Conservation (phyloP, 2,329 filamentous ascomycete species). For the Fonsecaea erecta region DNA sequence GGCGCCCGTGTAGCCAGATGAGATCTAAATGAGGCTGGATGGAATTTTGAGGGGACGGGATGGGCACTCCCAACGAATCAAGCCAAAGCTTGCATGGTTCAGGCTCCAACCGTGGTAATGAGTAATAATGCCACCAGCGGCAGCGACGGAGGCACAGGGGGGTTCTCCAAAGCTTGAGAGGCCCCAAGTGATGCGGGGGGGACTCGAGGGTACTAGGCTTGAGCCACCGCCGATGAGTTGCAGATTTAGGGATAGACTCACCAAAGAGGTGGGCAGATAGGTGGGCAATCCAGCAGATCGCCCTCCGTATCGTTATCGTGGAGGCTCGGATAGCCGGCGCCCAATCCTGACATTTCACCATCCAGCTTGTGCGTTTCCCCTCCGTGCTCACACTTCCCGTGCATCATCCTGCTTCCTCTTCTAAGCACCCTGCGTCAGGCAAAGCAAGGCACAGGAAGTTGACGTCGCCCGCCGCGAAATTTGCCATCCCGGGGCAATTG, state of each 20-base stretch:
- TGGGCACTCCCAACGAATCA: background rate
- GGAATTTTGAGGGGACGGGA: background rate
- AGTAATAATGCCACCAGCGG: background rate
- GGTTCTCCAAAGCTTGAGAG: background rate
- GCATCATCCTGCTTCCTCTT: slow-evolving; percentile 9
- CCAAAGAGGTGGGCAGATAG: background rate
- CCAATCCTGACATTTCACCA: slow-evolving; percentile 1
- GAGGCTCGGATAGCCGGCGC: background rate
- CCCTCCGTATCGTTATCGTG: slow-evolving; percentile 22
- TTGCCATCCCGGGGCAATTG: slow-evolving; percentile 18
- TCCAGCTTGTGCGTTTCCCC: slow-evolving; percentile 5
- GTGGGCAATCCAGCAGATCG: background rate
- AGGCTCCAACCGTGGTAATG: background rate
- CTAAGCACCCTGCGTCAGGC: slow-evolving; percentile 20
- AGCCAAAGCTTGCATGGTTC: slow-evolving; percentile 2
- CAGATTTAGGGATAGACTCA: background rate
- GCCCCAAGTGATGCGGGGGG: background rate
- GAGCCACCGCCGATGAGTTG: background rate
- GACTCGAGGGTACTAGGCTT: background rate
- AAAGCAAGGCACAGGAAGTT: slow-evolving; percentile 9
- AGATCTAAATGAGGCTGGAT: background rate
- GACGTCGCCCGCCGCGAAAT: slow-evolving; percentile 23
- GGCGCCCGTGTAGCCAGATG: background rate
- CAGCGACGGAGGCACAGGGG: background rate
- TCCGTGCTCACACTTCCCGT: slow-evolving; percentile 8